Percentiles rank a stretch among this genome's conserved stretches.
phyloP scores from a whole-genome alignment of 352 stramenopile genomes.

The Phytopythium litorale region DNA sequence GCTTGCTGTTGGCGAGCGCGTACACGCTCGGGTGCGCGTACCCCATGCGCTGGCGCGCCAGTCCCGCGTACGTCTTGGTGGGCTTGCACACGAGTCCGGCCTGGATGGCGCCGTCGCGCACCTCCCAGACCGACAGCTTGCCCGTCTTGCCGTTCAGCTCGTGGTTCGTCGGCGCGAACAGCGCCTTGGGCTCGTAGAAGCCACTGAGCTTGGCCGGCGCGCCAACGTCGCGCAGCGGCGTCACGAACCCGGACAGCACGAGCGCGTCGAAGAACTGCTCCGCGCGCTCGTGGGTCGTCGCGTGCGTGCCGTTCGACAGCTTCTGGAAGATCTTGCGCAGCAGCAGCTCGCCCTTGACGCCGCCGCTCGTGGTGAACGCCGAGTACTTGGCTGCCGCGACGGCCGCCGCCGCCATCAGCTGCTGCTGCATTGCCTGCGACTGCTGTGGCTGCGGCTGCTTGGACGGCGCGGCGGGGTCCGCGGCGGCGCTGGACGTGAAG shows the following conservation, averaged over 20 bases:
- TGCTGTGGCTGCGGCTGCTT: conserved; percentile 1
- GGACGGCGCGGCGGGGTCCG: neutral
- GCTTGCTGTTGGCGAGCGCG: conserved; percentile 36
- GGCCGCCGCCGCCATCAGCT: conserved; percentile 3
- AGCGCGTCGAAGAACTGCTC: conserved; percentile 11
- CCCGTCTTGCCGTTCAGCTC: conserved; percentile 3
- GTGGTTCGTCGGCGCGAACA: conserved; percentile 3
- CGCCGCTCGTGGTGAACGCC: conserved; percentile 1
- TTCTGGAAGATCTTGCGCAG: conserved; percentile 8
- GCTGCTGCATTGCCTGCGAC: conserved; percentile 2
- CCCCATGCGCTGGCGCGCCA: conserved; percentile 24
- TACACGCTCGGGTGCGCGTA: conserved; percentile 24
- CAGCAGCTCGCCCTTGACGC: conserved; percentile 7
- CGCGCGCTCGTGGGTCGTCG: conserved; percentile 6
- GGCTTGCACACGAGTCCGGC: conserved; percentile 25
- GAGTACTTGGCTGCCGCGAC: conserved; percentile 1
- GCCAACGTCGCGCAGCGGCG: conserved; percentile 2
- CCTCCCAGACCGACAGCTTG: conserved; percentile 9
- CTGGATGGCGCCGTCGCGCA: conserved; percentile 24
- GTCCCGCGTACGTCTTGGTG: conserved; percentile 5
- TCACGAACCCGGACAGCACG: conserved; percentile 8
- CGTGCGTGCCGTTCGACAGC: conserved; percentile 3
- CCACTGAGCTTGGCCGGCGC: neutral
- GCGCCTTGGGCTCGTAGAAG: conserved; percentile 6
- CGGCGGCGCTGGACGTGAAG: neutral